phyloP scores from a whole-genome alignment of 1,139 yeast species.

The Saccharomycopsis crataegensis region DNA sequence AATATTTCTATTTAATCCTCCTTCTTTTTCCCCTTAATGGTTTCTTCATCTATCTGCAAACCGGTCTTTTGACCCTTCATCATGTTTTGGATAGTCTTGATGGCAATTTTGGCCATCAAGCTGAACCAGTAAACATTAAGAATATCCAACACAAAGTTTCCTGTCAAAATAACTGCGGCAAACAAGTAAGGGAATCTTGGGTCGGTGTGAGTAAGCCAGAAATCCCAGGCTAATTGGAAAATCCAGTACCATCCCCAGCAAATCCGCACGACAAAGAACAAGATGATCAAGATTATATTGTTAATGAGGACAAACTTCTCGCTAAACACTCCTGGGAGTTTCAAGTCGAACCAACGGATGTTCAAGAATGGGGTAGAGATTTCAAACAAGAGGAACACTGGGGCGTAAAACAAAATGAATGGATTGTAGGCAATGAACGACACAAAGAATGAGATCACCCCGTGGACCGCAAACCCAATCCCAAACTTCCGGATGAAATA shows the following conservation, averaged over 20 bases:
- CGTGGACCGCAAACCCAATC: conserved; percentile 77
- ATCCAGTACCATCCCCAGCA: conserved; percentile 86
- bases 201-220: conserved; percentile 35
- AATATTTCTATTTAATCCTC: not conserved
- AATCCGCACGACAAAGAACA: conserved; percentile 74
- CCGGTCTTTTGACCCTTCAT: conserved; percentile 12
- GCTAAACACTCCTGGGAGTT: conserved; percentile 49
- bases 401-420: conserved; percentile 76
- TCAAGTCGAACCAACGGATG: conserved; percentile 82
- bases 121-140: conserved; percentile 75
- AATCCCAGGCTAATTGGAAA: conserved; percentile 43
- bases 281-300: conserved; percentile 58
- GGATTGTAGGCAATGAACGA: conserved; percentile 61
- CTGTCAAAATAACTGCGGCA: conserved; percentile 43
- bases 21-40: conserved; percentile 6
- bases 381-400: conserved; percentile 80
- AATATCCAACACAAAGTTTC: conserved; percentile 59
- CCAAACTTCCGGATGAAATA: conserved; percentile 61
- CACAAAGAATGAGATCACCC: conserved; percentile 71
- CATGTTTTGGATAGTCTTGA: conserved; percentile 32
- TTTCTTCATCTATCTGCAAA: conserved; percentile 17
- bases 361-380: conserved; percentile 90
- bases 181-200: conserved; percentile 38
- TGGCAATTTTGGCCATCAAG: conserved; percentile 74
- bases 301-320: conserved; percentile 51